phyloP scores from a whole-genome alignment of 306 rosid genomes.

The Cicer cuneatum region DNA sequence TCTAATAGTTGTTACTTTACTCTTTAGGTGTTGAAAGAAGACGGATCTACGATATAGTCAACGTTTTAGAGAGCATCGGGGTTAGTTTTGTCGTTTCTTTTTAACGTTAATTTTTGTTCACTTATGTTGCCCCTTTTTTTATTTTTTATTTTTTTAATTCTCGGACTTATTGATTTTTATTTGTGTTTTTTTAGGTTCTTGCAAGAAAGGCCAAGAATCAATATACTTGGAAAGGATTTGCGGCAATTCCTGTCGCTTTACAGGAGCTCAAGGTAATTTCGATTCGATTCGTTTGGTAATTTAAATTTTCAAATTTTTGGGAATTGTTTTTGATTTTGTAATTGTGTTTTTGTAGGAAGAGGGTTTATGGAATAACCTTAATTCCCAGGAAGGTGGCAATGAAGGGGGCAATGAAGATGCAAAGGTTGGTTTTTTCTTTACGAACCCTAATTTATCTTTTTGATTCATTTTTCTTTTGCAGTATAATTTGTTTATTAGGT shows the following conservation, averaged over 20 bases:
- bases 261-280: constrained; percentile 69
- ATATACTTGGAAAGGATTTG: constrained; percentile 86
- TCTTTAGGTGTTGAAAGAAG: constrained; percentile 83
- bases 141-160: not conserved
- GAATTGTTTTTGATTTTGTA: not conserved
- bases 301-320: not conserved
- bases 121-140: not conserved
- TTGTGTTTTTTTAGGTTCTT: constrained; percentile 58
- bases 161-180: not conserved
- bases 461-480: not conserved
- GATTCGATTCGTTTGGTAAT: not conserved
- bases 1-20: constrained; percentile 4
- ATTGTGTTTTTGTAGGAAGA: constrained; percentile 61
- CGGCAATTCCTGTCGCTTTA: constrained; percentile 67
- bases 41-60: constrained; percentile 93
- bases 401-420: constrained; percentile 51
- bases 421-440: constrained; percentile 50
- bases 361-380: constrained; percentile 57
- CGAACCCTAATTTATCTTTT: not conserved
- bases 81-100: constrained; percentile 40
- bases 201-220: constrained; percentile 88
- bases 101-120: not conserved
- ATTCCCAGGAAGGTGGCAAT: constrained; percentile 48
- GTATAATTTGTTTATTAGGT: not conserved
- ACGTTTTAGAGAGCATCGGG: constrained; percentile 90